Percentiles rank a stretch among this genome's conserved stretches.
phyloP scores from a whole-genome alignment of 164 flowering plant genomes.

The Aristolochia californica region DNA sequence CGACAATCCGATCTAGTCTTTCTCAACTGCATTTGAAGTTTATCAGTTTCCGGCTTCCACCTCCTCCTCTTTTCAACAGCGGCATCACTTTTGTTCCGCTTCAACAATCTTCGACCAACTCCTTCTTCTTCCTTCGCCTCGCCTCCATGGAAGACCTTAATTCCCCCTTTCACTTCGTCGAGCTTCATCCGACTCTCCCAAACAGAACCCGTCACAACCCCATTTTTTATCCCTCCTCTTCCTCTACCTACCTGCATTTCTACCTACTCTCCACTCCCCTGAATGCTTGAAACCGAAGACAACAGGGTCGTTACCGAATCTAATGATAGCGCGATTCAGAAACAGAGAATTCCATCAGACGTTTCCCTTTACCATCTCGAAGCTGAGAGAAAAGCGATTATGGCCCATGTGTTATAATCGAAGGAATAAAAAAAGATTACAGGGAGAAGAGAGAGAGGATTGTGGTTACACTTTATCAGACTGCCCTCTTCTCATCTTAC shows the following conservation, averaged over 20 bases:
- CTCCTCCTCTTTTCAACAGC: conserved; percentile 34
- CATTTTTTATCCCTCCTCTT: conserved; percentile 11
- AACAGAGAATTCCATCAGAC: no score
- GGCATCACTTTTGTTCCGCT: conserved; percentile 9
- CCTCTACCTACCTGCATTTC: conserved; percentile 4
- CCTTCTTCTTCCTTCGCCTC: conserved; percentile 6
- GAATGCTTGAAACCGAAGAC: neutral
- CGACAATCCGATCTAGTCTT: conserved; percentile 18
- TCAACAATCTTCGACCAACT: neutral
- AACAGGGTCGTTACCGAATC: no score
- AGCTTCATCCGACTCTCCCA: conserved; percentile 77
- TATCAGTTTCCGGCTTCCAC: conserved; percentile 30
- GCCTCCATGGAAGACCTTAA: conserved; percentile 53
- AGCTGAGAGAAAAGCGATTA: no score
- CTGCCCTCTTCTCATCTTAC: no score
- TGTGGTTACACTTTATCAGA: no score
- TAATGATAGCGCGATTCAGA: no score
- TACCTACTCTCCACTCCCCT: no score
- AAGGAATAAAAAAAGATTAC: no score
- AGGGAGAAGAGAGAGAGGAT: no score
- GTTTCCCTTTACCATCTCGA: no score
- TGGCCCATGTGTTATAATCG: no score
- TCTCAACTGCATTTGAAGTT: conserved; percentile 15
- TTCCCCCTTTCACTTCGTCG: conserved; percentile 67
- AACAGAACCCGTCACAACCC: conserved; percentile 54